Conservation (phyloP, 345 rosid species). For the Odontarrhena argentea region DNA sequence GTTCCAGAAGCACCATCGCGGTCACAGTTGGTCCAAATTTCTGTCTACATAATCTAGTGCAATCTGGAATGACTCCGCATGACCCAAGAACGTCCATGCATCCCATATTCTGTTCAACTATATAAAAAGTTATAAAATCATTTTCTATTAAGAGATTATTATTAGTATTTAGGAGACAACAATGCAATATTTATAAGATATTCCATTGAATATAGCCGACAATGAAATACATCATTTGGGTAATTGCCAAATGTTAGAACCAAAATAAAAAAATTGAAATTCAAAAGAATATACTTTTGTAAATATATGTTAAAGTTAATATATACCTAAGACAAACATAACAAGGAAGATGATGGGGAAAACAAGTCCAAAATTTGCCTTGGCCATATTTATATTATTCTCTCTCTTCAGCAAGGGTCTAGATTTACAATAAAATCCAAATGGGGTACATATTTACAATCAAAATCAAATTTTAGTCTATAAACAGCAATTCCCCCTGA, state of each 20-base stretch:
- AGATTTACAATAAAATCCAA: no score
- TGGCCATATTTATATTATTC: conserved; percentile 7
- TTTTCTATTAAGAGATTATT: not conserved
- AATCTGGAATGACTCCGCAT: conserved; percentile 7
- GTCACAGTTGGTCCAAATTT: conserved; percentile 19
- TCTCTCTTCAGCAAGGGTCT: no score
- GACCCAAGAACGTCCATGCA: conserved; percentile 15
- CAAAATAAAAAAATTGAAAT: no score
- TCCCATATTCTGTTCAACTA: conserved; percentile 28
- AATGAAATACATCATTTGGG: not conserved
- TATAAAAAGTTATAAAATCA: not conserved
- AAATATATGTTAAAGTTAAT: not conserved
- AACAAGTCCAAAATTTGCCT: conserved; percentile 3
- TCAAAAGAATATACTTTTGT: no score
- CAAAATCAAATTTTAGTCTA: no score
- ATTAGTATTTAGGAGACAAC: not conserved
- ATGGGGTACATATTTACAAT: no score
- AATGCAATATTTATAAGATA: conserved; percentile 1
- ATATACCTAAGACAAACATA: conserved; percentile 14
- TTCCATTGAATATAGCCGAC: not conserved
- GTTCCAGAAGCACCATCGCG: conserved; percentile 13
- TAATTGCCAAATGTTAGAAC: not conserved
- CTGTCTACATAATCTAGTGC: not conserved
- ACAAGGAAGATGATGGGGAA: conserved; percentile 19
- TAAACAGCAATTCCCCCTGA: no score